A percentile compares a stretch with the other conserved stretches of the same genome.
Conservation (phyloP, 2,329 filamentous ascomycete species). For the Penicillium sp. region DNA sequence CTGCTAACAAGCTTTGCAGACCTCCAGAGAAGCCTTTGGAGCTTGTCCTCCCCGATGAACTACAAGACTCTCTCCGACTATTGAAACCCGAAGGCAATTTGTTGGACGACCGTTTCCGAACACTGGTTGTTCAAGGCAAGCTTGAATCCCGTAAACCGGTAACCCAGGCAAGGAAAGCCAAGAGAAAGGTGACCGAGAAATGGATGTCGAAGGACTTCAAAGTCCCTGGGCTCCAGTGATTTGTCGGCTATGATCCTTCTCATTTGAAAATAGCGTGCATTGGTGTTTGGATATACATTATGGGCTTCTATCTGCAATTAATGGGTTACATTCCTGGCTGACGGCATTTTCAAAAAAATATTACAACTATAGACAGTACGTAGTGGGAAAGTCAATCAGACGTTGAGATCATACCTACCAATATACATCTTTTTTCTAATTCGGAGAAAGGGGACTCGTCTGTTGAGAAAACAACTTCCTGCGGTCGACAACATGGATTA, state of each 20-base stretch:
- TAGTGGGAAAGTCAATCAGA: too few relatives aligned
- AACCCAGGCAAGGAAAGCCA: conserved; percentile 77
- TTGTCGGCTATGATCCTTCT: conserved; percentile 18
- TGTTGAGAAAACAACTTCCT: neutral
- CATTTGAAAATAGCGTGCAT: too few relatives aligned
- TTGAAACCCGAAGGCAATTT: conserved; percentile 95
- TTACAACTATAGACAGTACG: neutral
- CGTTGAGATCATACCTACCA: too few relatives aligned
- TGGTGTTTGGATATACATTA: conserved; percentile 14
- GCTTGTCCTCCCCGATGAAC: conserved; percentile 75
- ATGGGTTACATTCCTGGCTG: too few relatives aligned
- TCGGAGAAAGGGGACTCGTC: too few relatives aligned
- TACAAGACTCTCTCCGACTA: conserved; percentile 75
- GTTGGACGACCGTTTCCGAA: conserved; percentile 87
- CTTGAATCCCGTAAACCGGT: conserved; percentile 78
- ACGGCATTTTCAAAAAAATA: too few relatives aligned
- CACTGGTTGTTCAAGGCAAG: conserved; percentile 81
- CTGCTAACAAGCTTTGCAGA: conserved; percentile 28
- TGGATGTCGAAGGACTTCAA: conserved; percentile 97
- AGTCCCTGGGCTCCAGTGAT: conserved; percentile 42
- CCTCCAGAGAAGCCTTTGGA: conserved; percentile 74
- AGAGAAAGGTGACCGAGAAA: conserved; percentile 83
- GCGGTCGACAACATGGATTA: too few relatives aligned
- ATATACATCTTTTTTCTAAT: too few relatives aligned
- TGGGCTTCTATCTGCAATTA: conserved; percentile 8